Evolutionary conservation across 2,329 filamentous ascomycete species (phyloP), one percentile per base, ranked within the genome.

Genomic region (Lecanicillium sp.): DNA sequence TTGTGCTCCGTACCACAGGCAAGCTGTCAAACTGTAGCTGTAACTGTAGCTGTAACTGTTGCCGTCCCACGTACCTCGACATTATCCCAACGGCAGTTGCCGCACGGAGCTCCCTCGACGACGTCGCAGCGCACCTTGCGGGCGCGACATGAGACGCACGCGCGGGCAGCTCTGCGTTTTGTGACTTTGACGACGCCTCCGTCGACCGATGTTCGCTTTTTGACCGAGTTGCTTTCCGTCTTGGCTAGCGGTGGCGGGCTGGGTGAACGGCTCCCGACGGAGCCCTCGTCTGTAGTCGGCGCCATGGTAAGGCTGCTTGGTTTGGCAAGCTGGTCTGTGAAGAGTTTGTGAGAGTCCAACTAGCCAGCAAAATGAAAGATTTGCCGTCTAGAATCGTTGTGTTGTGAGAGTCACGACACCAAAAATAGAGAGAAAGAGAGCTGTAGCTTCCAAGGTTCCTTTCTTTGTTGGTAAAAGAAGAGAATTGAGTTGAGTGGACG

Each of bases 41-140:
- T n/a, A n/a, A n/a, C n/a, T n/a, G n/a, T n/a, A n/a, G n/a, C n/a
- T n/a, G n/a, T n/a, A n/a, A n/a, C n/a, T n/a, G n/a, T n/a, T n/a
- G n/a, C n/a, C n/a, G 21, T 53, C 27, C 50, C 14, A 52, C 65
- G 44, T 61, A 68, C 66, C 61, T 87, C 83, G 50, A 89, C 84
- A 62, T 86, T 83, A 65, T 89, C 86, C 70, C 86, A 79, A 54
- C 87, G 77, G 69, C 89, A 94, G 67, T 95, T 95, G 48, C 87
- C 90, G 66, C 89, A 95, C 1, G 89, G 89, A 36, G 84, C 84
- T 41, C 86, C 85, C 66, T 95, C 89, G 51, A 93, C 89, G 49
- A 95, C 90, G 70, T 96, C 90, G 71, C 90, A 96, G 49, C 90
- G 81, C 35, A 96, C 90, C 66, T 96, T 96, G 62, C 90, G 83